Conservation (phyloP, 441 rosid species). For the Arabidopsis lyrata region DNA sequence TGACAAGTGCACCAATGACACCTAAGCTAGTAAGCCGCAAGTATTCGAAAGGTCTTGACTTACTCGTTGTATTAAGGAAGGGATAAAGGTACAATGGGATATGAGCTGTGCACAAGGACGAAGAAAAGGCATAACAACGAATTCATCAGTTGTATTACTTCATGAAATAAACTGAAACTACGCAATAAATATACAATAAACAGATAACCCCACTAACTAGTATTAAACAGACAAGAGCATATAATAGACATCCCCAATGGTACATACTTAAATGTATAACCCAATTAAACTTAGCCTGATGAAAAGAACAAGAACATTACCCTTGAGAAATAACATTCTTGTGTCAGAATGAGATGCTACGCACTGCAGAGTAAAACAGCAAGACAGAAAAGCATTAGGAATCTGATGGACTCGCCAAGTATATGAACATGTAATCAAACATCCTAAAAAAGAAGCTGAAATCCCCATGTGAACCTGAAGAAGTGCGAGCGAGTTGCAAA, state of each 20-base stretch:
- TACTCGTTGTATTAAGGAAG: constrained; percentile 95
- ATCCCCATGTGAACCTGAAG: constrained; percentile 72
- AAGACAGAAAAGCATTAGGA: constrained; percentile 28
- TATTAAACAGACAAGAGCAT: background rate
- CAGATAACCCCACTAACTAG: background rate
- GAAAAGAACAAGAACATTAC: constrained; percentile 55
- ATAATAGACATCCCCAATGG: background rate
- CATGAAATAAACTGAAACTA: background rate
- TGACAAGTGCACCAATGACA: constrained; percentile 98
- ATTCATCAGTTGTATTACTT: constrained; percentile 9
- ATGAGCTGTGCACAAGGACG: constrained; percentile 71
- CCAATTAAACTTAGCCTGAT: constrained; percentile 19
- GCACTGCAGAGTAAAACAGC: constrained; percentile 58
- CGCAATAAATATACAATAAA: background rate
- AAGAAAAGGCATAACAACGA: background rate
- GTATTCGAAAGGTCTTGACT: constrained; percentile 97
- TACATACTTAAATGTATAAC: background rate
- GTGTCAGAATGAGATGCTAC: constrained; percentile 99
- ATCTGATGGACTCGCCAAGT: constrained; percentile 22
- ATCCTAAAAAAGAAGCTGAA: constrained; percentile 14
- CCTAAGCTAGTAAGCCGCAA: constrained; percentile 97
- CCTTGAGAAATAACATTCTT: constrained; percentile 95
- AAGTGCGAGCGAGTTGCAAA: constrained; percentile 98
- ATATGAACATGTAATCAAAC: constrained; percentile 8
- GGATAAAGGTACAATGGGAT: constrained; percentile 96